phyloP scores from a whole-genome alignment of 208 protist species.

The Phytomonas sp. region DNA sequence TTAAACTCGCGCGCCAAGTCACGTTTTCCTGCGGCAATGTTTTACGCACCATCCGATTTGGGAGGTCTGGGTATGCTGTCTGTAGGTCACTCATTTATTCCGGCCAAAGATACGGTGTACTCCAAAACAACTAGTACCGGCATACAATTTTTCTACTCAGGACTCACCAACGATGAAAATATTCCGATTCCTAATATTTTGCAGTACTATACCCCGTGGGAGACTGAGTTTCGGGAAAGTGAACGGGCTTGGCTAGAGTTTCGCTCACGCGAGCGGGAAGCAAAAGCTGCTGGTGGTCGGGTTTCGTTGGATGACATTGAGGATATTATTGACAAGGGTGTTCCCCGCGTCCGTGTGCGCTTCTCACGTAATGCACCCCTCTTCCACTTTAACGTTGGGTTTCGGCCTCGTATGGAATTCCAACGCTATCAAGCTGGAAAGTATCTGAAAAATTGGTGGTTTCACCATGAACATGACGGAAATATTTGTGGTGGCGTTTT shows the following conservation, averaged over 20 bases:
- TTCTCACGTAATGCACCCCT: slow-evolving; percentile 99
- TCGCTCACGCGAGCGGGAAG: slow-evolving; percentile 96
- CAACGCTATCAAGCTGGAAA: slow-evolving; percentile 98
- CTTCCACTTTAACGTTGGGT: slow-evolving; percentile 99
- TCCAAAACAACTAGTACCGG: slow-evolving; percentile 96
- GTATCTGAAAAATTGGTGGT: slow-evolving; percentile 99
- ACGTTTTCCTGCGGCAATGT: slow-evolving; percentile 99
- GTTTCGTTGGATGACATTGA: slow-evolving; percentile 99
- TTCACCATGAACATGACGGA: slow-evolving; percentile 98
- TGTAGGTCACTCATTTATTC: slow-evolving; percentile 99
- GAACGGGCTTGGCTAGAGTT: slow-evolving; percentile 99
- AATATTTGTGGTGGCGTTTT: slow-evolving; percentile 99
- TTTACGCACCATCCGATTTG: slow-evolving; percentile 98
- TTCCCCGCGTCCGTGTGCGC: slow-evolving; percentile 99
- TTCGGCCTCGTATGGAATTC: slow-evolving; percentile 98
- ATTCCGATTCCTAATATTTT: slow-evolving; percentile 99
- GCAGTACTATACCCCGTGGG: slow-evolving; percentile 99
- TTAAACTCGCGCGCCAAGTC: slow-evolving; percentile 99
- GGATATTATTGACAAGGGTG: slow-evolving; percentile 99
- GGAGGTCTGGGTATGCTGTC: slow-evolving; percentile 99
- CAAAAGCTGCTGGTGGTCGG: slow-evolving; percentile 94
- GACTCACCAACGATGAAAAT: slow-evolving; percentile 98
- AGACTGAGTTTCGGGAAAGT: slow-evolving; percentile 99
- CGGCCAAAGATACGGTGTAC: slow-evolving; percentile 97
- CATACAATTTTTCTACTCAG: slow-evolving; percentile 99